Conservation (phyloP, 371 early-diverging fungal genomes). For the Syncephalastrum sp. region DNA sequence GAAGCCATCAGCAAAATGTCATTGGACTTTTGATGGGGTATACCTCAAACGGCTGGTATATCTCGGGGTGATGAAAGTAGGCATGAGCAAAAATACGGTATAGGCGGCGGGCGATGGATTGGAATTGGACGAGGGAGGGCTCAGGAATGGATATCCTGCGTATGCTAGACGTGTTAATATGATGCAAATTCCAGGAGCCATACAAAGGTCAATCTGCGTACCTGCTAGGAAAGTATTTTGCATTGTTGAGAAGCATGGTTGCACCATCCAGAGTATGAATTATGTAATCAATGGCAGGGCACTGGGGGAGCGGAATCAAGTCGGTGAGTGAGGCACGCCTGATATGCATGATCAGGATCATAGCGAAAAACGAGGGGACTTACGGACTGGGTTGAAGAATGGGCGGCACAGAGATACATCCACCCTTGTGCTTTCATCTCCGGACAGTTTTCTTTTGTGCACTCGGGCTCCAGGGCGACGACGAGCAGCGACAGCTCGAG, state of each 20-base stretch:
- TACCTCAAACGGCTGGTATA: slow-evolving; percentile 86
- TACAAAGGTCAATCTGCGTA: slow-evolving; percentile 9
- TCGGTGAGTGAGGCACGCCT: too few relatives aligned
- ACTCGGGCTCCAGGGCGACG: slow-evolving; percentile 73
- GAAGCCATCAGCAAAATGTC: background rate
- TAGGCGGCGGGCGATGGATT: slow-evolving; percentile 84
- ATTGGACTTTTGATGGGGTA: background rate
- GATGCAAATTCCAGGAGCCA: too few relatives aligned
- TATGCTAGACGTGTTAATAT: background rate
- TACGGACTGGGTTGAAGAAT: slow-evolving; percentile 79
- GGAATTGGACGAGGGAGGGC: slow-evolving; percentile 78
- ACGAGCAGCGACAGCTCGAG: slow-evolving; percentile 80
- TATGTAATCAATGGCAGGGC: slow-evolving; percentile 90
- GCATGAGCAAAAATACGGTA: slow-evolving; percentile 97
- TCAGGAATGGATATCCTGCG: slow-evolving; percentile 71
- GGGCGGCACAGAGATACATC: slow-evolving; percentile 93
- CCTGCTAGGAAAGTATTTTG: slow-evolving; percentile 78
- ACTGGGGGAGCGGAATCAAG: slow-evolving; percentile 42
- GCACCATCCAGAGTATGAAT: slow-evolving; percentile 93
- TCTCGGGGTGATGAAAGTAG: slow-evolving; percentile 87
- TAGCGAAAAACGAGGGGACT: slow-evolving; percentile 6
- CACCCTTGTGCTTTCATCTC: slow-evolving; percentile 94
- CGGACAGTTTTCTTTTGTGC: slow-evolving; percentile 78
- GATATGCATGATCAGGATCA: too few relatives aligned
- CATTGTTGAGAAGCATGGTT: slow-evolving; percentile 74